Conservation (phyloP, 305 asterid genomes). For the Fraxinus sp. region DNA sequence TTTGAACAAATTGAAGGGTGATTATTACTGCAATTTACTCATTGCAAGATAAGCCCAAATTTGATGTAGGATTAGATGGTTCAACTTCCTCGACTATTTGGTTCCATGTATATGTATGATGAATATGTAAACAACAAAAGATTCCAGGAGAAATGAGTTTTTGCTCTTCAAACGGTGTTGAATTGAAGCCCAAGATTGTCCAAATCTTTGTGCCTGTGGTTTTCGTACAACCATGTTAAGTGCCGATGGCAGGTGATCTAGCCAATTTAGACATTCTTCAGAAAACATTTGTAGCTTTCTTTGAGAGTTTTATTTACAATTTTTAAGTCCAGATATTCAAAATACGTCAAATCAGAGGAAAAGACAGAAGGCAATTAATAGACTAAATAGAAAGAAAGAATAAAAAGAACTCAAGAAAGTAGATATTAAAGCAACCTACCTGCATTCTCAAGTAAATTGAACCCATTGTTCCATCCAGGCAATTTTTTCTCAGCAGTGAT, state of each 20-base stretch:
- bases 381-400: neutral
- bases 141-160: neutral
- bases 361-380: neutral
- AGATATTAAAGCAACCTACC: constrained; percentile 35
- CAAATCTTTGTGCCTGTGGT: neutral
- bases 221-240: neutral
- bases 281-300: neutral
- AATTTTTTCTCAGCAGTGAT: constrained; percentile 53
- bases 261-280: neutral
- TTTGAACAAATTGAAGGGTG: neutral
- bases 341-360: neutral
- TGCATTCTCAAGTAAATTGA: constrained; percentile 56
- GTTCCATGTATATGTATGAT: neutral
- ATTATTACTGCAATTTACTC: neutral
- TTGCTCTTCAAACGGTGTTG: neutral
- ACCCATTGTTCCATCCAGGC: constrained; percentile 66
- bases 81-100: neutral
- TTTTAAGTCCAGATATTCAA: neutral
- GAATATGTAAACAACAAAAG: neutral
- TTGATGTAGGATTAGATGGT: neutral
- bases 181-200: neutral
- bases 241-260: neutral
- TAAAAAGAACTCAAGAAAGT: neutral
- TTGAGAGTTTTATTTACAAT: neutral
- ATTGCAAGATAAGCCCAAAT: neutral